Percentiles rank a stretch among this genome's conserved stretches.
These are phyloP conservation scores for Calendula officinalis DNA, from an alignment of 129 eudicot genomes.

Conservation along the genomic window DNA sequence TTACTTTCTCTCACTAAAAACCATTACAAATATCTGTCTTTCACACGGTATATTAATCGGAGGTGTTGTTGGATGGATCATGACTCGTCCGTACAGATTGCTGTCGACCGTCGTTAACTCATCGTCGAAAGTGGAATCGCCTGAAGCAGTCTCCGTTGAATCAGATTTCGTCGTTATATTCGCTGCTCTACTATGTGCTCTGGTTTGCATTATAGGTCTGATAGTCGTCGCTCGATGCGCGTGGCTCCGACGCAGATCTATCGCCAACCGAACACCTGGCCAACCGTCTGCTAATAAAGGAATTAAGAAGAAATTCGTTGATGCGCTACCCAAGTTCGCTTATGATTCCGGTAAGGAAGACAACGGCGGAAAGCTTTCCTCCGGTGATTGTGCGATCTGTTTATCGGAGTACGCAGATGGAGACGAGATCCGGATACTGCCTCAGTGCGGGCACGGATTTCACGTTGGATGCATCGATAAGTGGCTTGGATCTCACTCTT, in stretches of 20 bases:
- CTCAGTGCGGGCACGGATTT: no score
- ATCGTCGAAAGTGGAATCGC: background rate
- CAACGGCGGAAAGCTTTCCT: background rate
- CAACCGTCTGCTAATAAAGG: slow-evolving; percentile 2
- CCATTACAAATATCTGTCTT: no score
- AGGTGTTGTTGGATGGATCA: background rate
- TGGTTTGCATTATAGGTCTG: background rate
- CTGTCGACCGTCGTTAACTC: background rate
- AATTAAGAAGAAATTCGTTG: slow-evolving; percentile 7
- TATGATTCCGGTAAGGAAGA: background rate
- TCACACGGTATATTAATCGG: no score
- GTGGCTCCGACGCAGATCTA: background rate
- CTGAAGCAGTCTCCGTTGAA: background rate
- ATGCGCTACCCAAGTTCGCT: slow-evolving; percentile 3
- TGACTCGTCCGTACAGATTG: background rate
- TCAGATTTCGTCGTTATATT: background rate
- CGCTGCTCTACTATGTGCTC: background rate
- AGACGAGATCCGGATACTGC: no score
- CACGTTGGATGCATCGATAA: background rate
- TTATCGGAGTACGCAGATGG: no score
- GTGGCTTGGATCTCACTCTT: background rate
- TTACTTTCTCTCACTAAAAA: no score
- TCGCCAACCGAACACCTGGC: background rate
- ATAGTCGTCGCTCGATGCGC: background rate
- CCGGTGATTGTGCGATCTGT: background rate